Evolutionary conservation across 805 yeast genomes (phyloP).

Genomic region (Scheffersomyces spartinae): DNA sequence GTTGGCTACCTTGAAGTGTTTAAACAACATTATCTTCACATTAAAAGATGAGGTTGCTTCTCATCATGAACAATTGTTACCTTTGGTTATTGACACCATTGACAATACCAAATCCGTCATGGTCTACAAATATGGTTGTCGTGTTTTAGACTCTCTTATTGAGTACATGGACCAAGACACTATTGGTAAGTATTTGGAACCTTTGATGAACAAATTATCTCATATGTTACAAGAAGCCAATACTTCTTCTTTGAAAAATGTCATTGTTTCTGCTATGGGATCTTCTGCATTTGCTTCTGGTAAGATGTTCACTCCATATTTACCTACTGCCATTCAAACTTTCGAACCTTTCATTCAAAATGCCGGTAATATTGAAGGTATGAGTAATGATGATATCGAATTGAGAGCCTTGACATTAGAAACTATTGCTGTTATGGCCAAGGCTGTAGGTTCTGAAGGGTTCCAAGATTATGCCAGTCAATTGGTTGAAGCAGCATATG

Average conservation of each 20-base stretch:
- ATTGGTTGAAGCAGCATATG: slow-evolving; percentile 77
- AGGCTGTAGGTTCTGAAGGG: slow-evolving; percentile 89
- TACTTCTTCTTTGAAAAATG: slow-evolving; percentile 62
- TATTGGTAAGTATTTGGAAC: slow-evolving; percentile 69
- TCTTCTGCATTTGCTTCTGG: slow-evolving; percentile 96
- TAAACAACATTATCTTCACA: slow-evolving; percentile 69
- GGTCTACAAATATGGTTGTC: slow-evolving; percentile 83
- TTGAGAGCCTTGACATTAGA: slow-evolving; percentile 88
- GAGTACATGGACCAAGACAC: slow-evolving; percentile 88
- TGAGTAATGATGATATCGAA: slow-evolving; percentile 83
- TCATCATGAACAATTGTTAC: slow-evolving; percentile 72
- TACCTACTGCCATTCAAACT: slow-evolving; percentile 65
- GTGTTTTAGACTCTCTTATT: slow-evolving; percentile 81
- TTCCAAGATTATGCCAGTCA: slow-evolving; percentile 83
- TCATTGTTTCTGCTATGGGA: slow-evolving; percentile 90
- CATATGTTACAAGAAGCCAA: slow-evolving; percentile 69
- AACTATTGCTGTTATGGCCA: slow-evolving; percentile 87
- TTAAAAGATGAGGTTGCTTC: slow-evolving; percentile 78
- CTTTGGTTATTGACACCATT: slow-evolving; percentile 76
- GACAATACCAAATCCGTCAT: slow-evolving; percentile 74
- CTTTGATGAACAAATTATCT: slow-evolving; percentile 82
- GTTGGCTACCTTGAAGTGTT: slow-evolving; percentile 76
- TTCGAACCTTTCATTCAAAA: slow-evolving; percentile 74
- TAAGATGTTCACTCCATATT: slow-evolving; percentile 75
- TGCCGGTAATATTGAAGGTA: slow-evolving; percentile 57